phyloP scores from a whole-genome alignment of 148 eudicot genomes.

The Chenopodium formosanum region DNA sequence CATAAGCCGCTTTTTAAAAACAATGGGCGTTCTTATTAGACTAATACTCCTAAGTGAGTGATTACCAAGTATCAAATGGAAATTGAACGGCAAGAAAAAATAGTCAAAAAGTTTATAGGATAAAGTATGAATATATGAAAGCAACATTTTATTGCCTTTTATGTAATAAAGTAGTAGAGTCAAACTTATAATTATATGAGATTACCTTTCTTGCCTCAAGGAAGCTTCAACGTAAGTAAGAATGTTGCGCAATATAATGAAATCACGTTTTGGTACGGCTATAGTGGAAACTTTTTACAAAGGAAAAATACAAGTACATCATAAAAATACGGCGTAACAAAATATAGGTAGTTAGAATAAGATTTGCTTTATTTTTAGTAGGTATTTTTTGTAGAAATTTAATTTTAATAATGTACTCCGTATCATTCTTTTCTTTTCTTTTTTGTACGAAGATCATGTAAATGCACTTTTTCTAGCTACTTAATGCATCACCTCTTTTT shows the following conservation, averaged over 20 bases:
- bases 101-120: slow-evolving; percentile 13
- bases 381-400: background rate
- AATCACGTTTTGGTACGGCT: slow-evolving; percentile 13
- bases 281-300: background rate
- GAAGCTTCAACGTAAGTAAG: slow-evolving; percentile 24
- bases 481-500: background rate
- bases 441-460: background rate
- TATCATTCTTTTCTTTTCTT: background rate
- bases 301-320: background rate
- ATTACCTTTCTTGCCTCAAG: background rate
- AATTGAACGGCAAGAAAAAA: background rate
- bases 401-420: too few species aligned
- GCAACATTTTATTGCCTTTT: background rate
- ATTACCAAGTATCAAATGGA: background rate
- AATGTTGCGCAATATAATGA: background rate
- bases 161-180: background rate
- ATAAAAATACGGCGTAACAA: background rate
- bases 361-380: background rate
- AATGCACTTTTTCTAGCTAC: background rate
- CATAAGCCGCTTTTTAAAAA: background rate
- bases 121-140: slow-evolving; percentile 11
- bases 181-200: slow-evolving; percentile 13
- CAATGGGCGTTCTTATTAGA: slow-evolving; percentile 5
- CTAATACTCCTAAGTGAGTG: background rate
- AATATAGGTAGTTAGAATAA: background rate